phyloP scores from a whole-genome alignment of 2,329 filamentous ascomycete genomes.

The Cladosporium halotolerans region DNA sequence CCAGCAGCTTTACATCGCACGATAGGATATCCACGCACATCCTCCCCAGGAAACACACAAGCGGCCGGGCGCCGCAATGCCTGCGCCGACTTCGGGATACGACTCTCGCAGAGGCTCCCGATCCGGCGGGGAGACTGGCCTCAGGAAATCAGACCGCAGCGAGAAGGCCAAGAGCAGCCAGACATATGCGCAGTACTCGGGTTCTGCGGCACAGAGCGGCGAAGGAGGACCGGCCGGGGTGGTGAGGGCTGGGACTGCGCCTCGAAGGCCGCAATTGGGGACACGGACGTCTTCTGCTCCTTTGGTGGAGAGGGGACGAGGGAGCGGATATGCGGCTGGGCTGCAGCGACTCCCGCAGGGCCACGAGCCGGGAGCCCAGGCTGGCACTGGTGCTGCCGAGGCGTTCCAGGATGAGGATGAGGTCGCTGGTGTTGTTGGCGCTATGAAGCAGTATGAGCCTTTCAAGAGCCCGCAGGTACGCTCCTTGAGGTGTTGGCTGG shows the following conservation, averaged over 20 bases:
- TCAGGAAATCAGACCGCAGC: conserved; percentile 14
- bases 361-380: conserved; percentile 4
- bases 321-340: conserved; percentile 13
- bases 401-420: conserved; percentile 27
- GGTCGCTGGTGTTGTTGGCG: conserved; percentile 26
- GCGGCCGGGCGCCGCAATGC: conserved; percentile 15
- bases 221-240: not conserved
- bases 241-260: conserved; percentile 7
- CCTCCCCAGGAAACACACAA: not conserved
- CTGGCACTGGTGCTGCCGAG: conserved; percentile 7
- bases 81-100: conserved; percentile 14
- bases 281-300: conserved; percentile 25
- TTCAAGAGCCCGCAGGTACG: conserved; percentile 27
- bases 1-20: too few relatives aligned
- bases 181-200: conserved; percentile 14
- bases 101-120: conserved; percentile 18
- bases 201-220: not conserved
- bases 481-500: not conserved
- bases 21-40: not conserved
- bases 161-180: conserved; percentile 26
- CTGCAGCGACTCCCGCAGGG: conserved; percentile 5
- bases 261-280: conserved; percentile 20
- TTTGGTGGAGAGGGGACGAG: conserved; percentile 13
- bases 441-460: conserved; percentile 22
- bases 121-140: conserved; percentile 12